phyloP scores from a whole-genome alignment of 2,329 filamentous ascomycete genomes.

The Tolypocladium ophioglossoides region DNA sequence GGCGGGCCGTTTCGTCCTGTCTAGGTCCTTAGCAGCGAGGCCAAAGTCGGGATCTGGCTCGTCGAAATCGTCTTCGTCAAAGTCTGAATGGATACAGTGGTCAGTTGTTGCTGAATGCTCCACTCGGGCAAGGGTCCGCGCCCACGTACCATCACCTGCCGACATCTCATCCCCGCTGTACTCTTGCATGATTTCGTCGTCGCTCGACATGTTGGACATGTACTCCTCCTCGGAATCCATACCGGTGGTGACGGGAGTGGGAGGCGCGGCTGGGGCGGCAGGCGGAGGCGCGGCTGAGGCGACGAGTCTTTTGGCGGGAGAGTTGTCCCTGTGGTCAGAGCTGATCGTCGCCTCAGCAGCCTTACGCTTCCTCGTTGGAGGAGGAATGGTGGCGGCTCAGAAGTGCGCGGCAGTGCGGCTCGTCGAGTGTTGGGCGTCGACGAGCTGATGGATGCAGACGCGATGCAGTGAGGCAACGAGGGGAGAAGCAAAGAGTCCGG shows the following conservation, averaged over 20 bases:
- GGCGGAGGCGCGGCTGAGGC: slow-evolving; percentile 36
- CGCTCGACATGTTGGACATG: slow-evolving; percentile 70
- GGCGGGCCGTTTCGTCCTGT: slow-evolving; percentile 59
- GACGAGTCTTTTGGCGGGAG: slow-evolving; percentile 43
- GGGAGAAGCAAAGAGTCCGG: neutral
- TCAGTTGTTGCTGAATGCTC: slow-evolving; percentile 6
- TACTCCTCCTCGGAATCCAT: slow-evolving; percentile 98
- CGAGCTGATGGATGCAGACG: neutral
- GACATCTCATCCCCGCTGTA: slow-evolving; percentile 65
- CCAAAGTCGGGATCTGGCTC: slow-evolving; percentile 45
- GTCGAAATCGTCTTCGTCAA: slow-evolving; percentile 46
- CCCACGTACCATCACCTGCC: slow-evolving; percentile 35
- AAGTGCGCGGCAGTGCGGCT: neutral
- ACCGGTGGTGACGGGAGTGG: slow-evolving; percentile 42
- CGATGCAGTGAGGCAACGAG: neutral
- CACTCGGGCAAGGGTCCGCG: neutral
- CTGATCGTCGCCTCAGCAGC: slow-evolving; percentile 54
- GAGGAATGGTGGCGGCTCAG: slow-evolving; percentile 44
- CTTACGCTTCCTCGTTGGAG: slow-evolving; percentile 49
- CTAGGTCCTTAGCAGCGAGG: slow-evolving; percentile 47
- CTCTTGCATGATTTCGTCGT: slow-evolving; percentile 63
- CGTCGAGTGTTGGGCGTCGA: slow-evolving; percentile 4
- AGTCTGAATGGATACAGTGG: slow-evolving; percentile 29
- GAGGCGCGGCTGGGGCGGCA: slow-evolving; percentile 46
- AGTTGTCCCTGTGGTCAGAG: slow-evolving; percentile 29